Evolutionary conservation across 208 protist genomes (phyloP).

Genomic region (Crithidia acanthocephali): DNA sequence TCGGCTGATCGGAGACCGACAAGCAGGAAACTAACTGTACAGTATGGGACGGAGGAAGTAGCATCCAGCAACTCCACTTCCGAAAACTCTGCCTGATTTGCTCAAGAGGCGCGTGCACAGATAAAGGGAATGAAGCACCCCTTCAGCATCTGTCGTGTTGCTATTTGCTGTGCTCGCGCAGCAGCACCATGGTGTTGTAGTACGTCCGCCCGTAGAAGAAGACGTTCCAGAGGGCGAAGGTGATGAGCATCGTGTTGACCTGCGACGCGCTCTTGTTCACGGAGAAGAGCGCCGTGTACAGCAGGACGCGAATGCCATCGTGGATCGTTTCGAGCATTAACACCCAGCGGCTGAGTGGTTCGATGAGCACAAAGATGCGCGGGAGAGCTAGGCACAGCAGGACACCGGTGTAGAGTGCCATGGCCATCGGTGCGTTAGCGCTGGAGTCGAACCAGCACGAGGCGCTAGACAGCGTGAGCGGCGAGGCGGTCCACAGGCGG

Average conservation of each 20-base stretch:
- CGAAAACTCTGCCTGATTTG: not conserved
- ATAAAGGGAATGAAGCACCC: too few relatives aligned
- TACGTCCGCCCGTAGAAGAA: slow-evolving; percentile 58
- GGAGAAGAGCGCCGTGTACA: slow-evolving; percentile 48
- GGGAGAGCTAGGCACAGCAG: slow-evolving; percentile 54
- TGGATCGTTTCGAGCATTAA: slow-evolving; percentile 48
- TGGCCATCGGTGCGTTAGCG: slow-evolving; percentile 44
- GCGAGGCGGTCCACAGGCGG: slow-evolving; percentile 29
- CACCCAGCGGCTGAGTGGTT: slow-evolving; percentile 66
- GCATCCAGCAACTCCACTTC: too few relatives aligned
- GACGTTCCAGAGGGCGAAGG: slow-evolving; percentile 56
- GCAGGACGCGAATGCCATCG: slow-evolving; percentile 47
- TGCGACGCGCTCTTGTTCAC: slow-evolving; percentile 42
- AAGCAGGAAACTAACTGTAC: not conserved
- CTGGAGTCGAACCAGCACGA: slow-evolving; percentile 54
- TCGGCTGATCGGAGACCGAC: too few relatives aligned
- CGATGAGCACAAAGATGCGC: slow-evolving; percentile 48
- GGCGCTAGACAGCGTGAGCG: slow-evolving; percentile 24
- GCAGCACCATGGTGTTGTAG: slow-evolving; percentile 52
- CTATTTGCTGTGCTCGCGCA: slow-evolving; percentile 39
- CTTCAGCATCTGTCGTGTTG: too few relatives aligned
- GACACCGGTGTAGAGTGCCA: slow-evolving; percentile 40
- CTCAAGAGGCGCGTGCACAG: not conserved
- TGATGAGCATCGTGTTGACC: slow-evolving; percentile 64
- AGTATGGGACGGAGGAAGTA: not conserved